These are phyloP conservation scores for Metschnikowia henanensis DNA, from an alignment of 805 yeast species.

Conservation along the genomic window DNA sequence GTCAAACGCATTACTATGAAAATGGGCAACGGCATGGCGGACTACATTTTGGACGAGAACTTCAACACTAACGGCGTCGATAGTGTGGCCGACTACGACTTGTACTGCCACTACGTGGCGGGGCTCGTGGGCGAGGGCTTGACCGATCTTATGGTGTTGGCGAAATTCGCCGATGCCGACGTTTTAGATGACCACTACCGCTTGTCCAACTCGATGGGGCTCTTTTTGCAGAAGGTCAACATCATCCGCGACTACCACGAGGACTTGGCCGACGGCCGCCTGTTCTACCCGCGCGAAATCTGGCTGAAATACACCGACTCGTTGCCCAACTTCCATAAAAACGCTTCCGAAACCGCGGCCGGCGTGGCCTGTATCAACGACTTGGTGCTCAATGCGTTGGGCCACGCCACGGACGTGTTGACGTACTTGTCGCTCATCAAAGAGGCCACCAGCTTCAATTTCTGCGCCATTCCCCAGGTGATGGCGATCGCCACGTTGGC, in stretches of 20 bases:
- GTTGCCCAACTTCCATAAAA: constrained; percentile 55
- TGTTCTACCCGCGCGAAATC: constrained; percentile 94
- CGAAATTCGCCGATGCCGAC: constrained; percentile 60
- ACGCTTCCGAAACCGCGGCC: constrained; percentile 44
- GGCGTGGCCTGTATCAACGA: constrained; percentile 82
- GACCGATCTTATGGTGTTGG: constrained; percentile 76
- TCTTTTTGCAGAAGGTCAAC: constrained; percentile 92
- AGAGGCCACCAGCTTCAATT: constrained; percentile 83
- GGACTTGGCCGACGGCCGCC: constrained; percentile 87
- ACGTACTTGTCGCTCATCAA: constrained; percentile 71
- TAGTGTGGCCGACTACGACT: constrained; percentile 79
- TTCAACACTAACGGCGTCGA: constrained; percentile 78
- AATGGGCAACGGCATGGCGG: constrained; percentile 99
- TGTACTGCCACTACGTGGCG: constrained; percentile 96
- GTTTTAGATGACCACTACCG: constrained; percentile 52
- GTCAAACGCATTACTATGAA: constrained; percentile 72
- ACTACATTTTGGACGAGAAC: constrained; percentile 74
- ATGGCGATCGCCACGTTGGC: constrained; percentile 98
- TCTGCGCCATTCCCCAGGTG: constrained; percentile 98
- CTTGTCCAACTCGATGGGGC: constrained; percentile 85
- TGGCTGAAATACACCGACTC: constrained; percentile 80
- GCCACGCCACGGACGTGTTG: constrained; percentile 75
- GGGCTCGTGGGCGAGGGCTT: constrained; percentile 97
- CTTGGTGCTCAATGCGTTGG: constrained; percentile 73
- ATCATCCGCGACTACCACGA: constrained; percentile 94